phyloP scores from a whole-genome alignment of 441 rosid species.

The Jatropha podagrica region DNA sequence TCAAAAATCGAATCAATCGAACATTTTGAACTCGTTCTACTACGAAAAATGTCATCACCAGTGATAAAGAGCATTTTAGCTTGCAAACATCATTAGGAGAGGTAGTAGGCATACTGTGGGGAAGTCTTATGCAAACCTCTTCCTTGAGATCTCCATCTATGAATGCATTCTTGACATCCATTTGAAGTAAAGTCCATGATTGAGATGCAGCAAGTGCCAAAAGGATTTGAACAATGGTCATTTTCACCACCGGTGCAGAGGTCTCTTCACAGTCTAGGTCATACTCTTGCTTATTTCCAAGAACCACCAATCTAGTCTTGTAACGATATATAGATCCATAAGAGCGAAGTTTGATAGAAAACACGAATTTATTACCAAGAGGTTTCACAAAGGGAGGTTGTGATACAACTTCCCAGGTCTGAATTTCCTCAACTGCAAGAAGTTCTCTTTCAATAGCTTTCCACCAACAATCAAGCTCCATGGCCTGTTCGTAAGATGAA shows the following conservation, averaged over 20 bases:
- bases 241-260: not conserved
- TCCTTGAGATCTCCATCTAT: too few relatives aligned
- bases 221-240: too few relatives aligned
- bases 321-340: not conserved
- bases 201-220: too few relatives aligned
- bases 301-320: not conserved
- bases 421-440: not conserved
- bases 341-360: not conserved
- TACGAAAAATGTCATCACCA: too few relatives aligned
- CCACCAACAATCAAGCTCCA: not conserved
- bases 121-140: too few relatives aligned
- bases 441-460: not conserved
- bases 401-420: not conserved
- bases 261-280: not conserved
- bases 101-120: too few relatives aligned
- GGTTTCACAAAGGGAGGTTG: not conserved
- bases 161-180: too few relatives aligned
- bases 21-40: too few relatives aligned
- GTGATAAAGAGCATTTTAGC: too few relatives aligned
- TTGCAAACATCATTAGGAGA: too few relatives aligned
- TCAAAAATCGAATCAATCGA: too few relatives aligned
- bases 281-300: not conserved
- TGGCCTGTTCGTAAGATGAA: not conserved
- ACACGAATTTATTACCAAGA: not conserved
- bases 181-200: too few relatives aligned